Conservation (phyloP, 257 asterid species). For the Nicotiana tomentosiformis region DNA sequence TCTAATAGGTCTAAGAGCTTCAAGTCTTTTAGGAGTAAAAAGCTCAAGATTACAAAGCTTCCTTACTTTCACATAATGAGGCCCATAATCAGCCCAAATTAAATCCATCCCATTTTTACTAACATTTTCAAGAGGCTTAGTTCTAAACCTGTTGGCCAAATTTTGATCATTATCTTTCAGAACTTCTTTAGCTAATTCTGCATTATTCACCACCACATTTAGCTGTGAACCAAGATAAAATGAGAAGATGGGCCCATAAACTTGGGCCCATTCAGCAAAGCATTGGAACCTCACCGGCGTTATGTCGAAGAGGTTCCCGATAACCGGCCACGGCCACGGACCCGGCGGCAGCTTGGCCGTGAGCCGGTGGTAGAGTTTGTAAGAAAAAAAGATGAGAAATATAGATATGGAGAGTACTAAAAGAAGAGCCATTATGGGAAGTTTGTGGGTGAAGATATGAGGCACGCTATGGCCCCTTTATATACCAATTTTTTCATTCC, state of each 20-base stretch:
- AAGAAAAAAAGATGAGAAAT: constrained; percentile 25
- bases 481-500: not conserved
- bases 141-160: constrained; percentile 31
- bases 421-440: constrained; percentile 25
- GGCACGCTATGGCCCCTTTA: not conserved
- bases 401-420: constrained; percentile 18
- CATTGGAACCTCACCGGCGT: constrained; percentile 21
- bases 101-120: constrained; percentile 72
- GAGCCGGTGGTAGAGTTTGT: constrained; percentile 35
- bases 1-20: constrained; percentile 66
- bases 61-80: constrained; percentile 80
- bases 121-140: constrained; percentile 26
- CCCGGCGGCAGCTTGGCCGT: constrained; percentile 38
- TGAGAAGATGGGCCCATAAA: constrained; percentile 29
- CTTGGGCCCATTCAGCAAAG: constrained; percentile 26
- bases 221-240: constrained; percentile 29
- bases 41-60: constrained; percentile 78
- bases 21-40: constrained; percentile 65
- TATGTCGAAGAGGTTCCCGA: constrained; percentile 27
- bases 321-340: constrained; percentile 27
- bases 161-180: constrained; percentile 35
- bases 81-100: constrained; percentile 91
- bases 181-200: constrained; percentile 27
- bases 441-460: not conserved
- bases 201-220: constrained; percentile 24